Evolutionary conservation across 1,139 yeast genomes (phyloP), one percentile per base, ranked within the genome.

Genomic region (Yamadazyma atmosphaerica): DNA sequence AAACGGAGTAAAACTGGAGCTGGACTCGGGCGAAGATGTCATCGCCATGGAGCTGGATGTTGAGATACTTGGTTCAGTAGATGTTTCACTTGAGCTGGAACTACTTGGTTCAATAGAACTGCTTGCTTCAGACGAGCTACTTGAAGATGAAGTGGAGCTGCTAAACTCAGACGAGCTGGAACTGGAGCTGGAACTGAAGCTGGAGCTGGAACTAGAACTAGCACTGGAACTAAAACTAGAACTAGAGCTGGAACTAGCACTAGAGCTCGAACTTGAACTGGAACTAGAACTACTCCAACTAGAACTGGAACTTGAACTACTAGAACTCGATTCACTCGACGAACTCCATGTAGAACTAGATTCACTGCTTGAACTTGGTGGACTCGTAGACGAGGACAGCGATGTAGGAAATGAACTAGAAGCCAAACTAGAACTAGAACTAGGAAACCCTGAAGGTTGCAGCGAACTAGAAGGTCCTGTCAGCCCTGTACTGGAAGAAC

Each of bases 1-100:
- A 16, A 57, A 49, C 5, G 52, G 45, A 10, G 54, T 45, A 31
- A 48, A 48, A 3, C 46, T 35, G 34, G 26, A 23, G 31, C 31
- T 26, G 15, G 29, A 26, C 7, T 26, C 29, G 15, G 29, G 16
- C 9, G 29, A 13, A 7, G 17, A 14, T 4, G 31, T 28, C 10
- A 16, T 28, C n/a, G 15, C 31, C 16, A 12, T 26, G 16, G 31
- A 31, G n/a, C n/a, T n/a, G 12, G 38, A 32, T 9, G 35, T 15
- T 11, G 38, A 27, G n/a, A n/a, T n/a, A n/a, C n/a, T n/a, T n/a
- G n/a, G n/a, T n/a, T n/a, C n/a, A n/a, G n/a, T n/a, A n/a, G 22
- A 19, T 6, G 22, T 6, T 19, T 19, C 22, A 19, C 29, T 26
- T 7, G 15, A n/a, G 11, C 34, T 19, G 15, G 24, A 34, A 11